These are phyloP conservation scores for Arthrobotrys sinensis DNA, from an alignment of 2,329 filamentous ascomycete genomes.

Conservation along the genomic window DNA sequence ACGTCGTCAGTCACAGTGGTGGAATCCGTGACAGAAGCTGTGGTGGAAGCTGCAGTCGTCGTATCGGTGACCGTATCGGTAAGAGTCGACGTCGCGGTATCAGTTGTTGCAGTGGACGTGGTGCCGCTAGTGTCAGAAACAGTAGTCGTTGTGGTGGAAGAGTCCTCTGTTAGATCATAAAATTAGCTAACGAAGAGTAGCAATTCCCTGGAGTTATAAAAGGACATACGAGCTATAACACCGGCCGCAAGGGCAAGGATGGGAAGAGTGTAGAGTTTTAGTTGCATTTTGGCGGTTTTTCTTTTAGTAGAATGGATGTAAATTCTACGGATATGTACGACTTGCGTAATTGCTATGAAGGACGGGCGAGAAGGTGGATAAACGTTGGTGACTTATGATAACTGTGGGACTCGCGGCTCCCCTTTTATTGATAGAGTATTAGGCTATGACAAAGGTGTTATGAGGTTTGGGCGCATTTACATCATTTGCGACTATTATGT, in stretches of 20 bases:
- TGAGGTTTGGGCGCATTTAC: constrained; percentile 10
- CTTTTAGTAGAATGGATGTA: not conserved
- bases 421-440: constrained; percentile 10
- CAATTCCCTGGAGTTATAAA: not conserved
- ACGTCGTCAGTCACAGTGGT: not conserved
- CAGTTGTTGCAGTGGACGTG: constrained; percentile 34
- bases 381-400: not conserved
- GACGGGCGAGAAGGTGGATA: constrained; percentile 6
- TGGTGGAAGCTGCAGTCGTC: constrained; percentile 15
- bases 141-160: constrained; percentile 47
- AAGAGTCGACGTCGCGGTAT: not conserved
- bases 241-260: constrained; percentile 35
- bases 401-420: not conserved
- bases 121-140: constrained; percentile 23
- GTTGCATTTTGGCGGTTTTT: constrained; percentile 38
- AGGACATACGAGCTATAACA: constrained; percentile 41
- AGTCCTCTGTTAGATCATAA: constrained; percentile 27
- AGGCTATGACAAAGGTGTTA: constrained; percentile 27
- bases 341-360: not conserved
- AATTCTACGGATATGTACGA: constrained; percentile 7
- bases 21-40: not conserved
- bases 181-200: constrained; percentile 1
- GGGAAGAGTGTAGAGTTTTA: not conserved
- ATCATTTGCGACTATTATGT: constrained; percentile 21
- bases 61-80: constrained; percentile 20